Evolutionary conservation across 345 rosid species (phyloP).

Genomic region (Euclidium syriacum): DNA sequence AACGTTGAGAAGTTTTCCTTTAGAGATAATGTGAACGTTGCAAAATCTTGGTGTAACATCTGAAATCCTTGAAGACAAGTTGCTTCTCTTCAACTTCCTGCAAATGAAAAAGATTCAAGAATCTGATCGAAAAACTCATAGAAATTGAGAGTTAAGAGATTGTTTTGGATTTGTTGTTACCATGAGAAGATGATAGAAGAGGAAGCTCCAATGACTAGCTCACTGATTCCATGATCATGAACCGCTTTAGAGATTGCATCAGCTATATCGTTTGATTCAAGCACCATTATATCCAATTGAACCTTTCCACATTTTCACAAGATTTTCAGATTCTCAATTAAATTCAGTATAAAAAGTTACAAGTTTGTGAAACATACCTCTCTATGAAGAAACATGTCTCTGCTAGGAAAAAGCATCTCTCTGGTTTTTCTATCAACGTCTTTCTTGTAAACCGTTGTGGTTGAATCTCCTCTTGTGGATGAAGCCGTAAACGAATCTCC

Average conservation of each 20-base stretch:
- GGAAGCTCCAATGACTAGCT: constrained; percentile 83
- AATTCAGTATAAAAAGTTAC: background rate
- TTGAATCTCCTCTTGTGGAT: constrained; percentile 43
- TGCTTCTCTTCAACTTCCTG: constrained; percentile 36
- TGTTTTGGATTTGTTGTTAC: constrained; percentile 33
- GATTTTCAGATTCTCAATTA: background rate
- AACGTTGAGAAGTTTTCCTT: constrained; percentile 63
- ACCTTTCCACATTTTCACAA: constrained; percentile 37
- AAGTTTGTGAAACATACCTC: constrained; percentile 36
- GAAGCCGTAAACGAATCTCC: constrained; percentile 57
- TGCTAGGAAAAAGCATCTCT: constrained; percentile 65
- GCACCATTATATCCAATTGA: constrained; percentile 47
- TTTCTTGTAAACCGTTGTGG: constrained; percentile 61
- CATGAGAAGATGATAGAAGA: constrained; percentile 56
- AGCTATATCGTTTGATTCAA: constrained; percentile 71
- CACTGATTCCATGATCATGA: constrained; percentile 42
- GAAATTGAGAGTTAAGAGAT: background rate
- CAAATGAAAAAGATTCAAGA: background rate
- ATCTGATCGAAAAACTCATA: background rate
- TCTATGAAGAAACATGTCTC: constrained; percentile 50
- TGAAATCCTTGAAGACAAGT: constrained; percentile 59
- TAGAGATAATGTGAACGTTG: constrained; percentile 61
- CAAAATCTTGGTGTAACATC: constrained; percentile 56
- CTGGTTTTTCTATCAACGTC: constrained; percentile 60
- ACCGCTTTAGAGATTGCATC: constrained; percentile 70